Percentiles rank a stretch among this genome's conserved stretches.
Evolutionary conservation across 768 basidiomycete genomes (phyloP).

Genomic region (Suillus fuscotomentosus): DNA sequence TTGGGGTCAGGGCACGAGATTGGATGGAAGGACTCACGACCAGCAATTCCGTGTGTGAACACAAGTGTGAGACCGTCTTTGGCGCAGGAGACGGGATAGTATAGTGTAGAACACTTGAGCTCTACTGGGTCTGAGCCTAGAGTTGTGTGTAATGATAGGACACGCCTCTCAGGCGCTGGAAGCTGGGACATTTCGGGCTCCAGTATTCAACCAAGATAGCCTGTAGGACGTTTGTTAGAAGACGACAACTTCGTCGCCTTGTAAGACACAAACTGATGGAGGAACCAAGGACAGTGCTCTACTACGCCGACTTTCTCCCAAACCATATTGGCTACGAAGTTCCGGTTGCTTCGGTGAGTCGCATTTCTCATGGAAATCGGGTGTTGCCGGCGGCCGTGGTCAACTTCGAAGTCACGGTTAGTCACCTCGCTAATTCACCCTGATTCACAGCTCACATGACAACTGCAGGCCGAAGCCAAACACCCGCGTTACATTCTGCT

Average conservation of each 20-base stretch:
- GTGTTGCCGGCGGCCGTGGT: not conserved
- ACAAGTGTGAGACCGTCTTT: constrained; percentile 22
- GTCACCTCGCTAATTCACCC: too few relatives aligned
- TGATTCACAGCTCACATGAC: too few relatives aligned
- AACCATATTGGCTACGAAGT: not conserved
- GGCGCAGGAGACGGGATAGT: constrained; percentile 22
- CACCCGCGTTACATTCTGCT: too few relatives aligned
- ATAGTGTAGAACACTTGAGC: constrained; percentile 22
- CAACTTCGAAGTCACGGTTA: too few relatives aligned
- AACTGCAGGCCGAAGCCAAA: too few relatives aligned
- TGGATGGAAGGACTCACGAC: constrained; percentile 17
- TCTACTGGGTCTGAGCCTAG: constrained; percentile 14
- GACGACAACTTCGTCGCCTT: not conserved
- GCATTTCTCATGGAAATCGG: not conserved
- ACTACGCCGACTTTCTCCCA: not conserved
- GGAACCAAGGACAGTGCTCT: not conserved
- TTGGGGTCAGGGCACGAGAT: not conserved
- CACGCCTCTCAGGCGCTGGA: constrained; percentile 17
- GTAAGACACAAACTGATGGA: not conserved
- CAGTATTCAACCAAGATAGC: not conserved
- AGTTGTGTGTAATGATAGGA: constrained; percentile 14
- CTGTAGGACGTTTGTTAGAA: not conserved
- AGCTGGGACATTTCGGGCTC: not conserved
- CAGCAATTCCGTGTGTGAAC: constrained; percentile 25
- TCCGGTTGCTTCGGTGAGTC: not conserved